These are phyloP conservation scores for Urochloa ruziziensis DNA, from an alignment of 176 grass and related monocot genomes.

Conservation along the genomic window DNA sequence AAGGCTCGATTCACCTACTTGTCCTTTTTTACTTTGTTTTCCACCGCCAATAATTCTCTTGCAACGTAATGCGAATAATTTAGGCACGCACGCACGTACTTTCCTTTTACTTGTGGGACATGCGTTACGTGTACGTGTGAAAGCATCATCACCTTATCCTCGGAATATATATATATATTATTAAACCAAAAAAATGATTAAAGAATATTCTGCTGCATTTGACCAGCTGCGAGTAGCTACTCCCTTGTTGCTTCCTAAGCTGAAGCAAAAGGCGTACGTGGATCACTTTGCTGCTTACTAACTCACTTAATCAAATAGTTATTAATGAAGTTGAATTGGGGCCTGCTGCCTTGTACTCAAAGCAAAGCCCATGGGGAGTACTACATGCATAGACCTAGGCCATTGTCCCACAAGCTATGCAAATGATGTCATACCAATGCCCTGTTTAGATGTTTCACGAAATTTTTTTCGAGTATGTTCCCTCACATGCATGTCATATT, in stretches of 20 bases:
- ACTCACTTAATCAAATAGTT: background rate
- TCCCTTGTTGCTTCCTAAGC: conserved; percentile 7
- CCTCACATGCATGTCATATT: no score
- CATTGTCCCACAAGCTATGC: conserved; percentile 4
- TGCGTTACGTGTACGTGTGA: conserved; percentile 12
- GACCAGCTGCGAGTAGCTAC: background rate
- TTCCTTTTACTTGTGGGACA: conserved; percentile 12
- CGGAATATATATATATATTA: background rate
- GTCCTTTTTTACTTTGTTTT: background rate
- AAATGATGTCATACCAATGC: conserved; percentile 13
- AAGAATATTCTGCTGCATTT: conserved; percentile 2
- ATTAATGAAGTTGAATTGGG: background rate
- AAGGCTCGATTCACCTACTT: background rate
- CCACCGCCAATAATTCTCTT: background rate
- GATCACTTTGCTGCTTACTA: background rate
- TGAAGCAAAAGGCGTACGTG: conserved; percentile 8
- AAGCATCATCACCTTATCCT: background rate
- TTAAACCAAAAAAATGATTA: background rate
- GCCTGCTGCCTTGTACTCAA: conserved; percentile 12
- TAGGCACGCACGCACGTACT: background rate
- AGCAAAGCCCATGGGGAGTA: background rate
- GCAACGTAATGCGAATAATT: background rate
- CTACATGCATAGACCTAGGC: no score
- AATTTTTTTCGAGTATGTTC: no score
- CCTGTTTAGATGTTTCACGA: no score